A percentile compares a stretch with the other conserved stretches of the same genome.
Conservation (phyloP, 2,329 filamentous ascomycete genomes). For the Colletotrichum sp. region DNA sequence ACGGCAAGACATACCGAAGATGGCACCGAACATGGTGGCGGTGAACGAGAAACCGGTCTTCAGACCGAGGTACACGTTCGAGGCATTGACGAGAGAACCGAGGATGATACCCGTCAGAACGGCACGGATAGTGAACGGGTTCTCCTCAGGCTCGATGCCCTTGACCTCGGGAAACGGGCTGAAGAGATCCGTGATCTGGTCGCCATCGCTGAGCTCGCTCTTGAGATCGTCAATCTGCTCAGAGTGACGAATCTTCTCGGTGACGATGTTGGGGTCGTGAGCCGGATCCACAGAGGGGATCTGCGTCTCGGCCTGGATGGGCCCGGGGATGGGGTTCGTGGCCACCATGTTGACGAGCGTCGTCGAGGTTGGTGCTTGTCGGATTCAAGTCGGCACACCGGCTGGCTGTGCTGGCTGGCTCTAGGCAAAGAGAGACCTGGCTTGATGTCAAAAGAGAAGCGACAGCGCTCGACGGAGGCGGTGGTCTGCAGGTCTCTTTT, state of each 20-base stretch:
- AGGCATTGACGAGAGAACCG: conserved; percentile 65
- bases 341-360: not conserved
- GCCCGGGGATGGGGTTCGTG: not conserved
- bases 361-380: not conserved
- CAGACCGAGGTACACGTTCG: conserved; percentile 65
- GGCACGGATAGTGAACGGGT: conserved; percentile 60
- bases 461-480: not conserved
- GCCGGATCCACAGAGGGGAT: conserved; percentile 3
- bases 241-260: conserved; percentile 4
- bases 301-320: conserved; percentile 11
- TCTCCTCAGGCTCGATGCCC: conserved; percentile 44
- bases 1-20: conserved; percentile 60
- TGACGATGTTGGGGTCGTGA: not conserved
- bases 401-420: conserved; percentile 10
- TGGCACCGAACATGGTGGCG: conserved; percentile 55
- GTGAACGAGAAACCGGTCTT: conserved; percentile 57
- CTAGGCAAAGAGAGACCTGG: not conserved
- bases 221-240: conserved; percentile 17
- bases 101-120: conserved; percentile 59
- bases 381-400: not conserved
- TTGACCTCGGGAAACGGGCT: conserved; percentile 45
- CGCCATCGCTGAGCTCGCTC: conserved; percentile 25
- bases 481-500: not conserved
- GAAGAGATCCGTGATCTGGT: conserved; percentile 39
- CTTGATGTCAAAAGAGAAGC: not conserved